Base-by-base conservation (phyloP, 129 eudicot species). In the Calendula officinalis region DNA sequence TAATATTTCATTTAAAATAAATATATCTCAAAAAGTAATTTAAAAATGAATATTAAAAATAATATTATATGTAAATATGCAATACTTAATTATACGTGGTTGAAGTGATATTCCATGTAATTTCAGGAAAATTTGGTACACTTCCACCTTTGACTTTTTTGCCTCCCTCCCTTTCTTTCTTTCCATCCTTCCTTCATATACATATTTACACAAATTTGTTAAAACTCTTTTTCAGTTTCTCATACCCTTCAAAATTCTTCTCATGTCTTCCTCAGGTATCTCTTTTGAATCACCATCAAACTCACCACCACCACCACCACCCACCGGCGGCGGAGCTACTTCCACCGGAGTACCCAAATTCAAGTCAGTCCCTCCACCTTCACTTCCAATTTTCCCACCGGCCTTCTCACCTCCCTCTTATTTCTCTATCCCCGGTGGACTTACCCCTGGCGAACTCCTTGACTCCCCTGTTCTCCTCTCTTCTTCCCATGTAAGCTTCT, bases 401-500 rank as follows among this genome's bases (percentile, higher is more conserved):
- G 43, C 64, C 9, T 71, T 81, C 56, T 86, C 97, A 9, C 86
- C 95, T 32, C 83, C 90, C 32, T 84, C 94, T 45, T 77, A 77
- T 75, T 90, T 84, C 36, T 69, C 91, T 9, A 56, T 82, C 65
- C 74, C 95, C 49, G 84, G 78, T 32, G 97, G 85, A n/a, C 62
- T 90, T 33, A 77, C 75, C 64, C 77, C 95, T 7, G 60, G 83
- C 63, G 95, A 86, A 51, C 90, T 91, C 64, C 63, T 91, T 30
- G 98, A 87, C 62, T 91, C 96, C 41, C 94, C 96, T 67, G 77
- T 85, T 48, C 90, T 91, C 30, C 67, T 87, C 7, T 74, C 96
- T 59, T 70, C 87, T 56, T 82, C 87, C 17, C 73, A 80, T 55
- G 98, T 87, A 74, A 47, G 94, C 62, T 8, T 54, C 11, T 58